These are phyloP conservation scores for Suillus placidus DNA, from an alignment of 768 basidiomycete genomes.

Conservation along the genomic window DNA sequence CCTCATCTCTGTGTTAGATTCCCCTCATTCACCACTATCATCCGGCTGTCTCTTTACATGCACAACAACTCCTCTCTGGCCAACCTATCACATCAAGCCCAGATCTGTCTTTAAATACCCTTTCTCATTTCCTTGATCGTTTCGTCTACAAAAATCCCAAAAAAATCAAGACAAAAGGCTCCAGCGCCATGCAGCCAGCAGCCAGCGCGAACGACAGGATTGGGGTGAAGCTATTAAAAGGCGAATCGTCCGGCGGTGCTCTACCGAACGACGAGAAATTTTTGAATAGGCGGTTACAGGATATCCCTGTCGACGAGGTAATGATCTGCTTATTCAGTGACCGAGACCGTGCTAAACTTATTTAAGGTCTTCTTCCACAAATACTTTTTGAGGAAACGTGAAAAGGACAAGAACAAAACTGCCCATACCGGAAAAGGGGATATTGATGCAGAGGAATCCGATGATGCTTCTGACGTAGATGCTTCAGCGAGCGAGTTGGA, in stretches of 20 bases:
- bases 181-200: slow-evolving; percentile 94
- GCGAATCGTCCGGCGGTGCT: slow-evolving; percentile 49
- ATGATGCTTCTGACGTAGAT: slow-evolving; percentile 36
- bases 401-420: slow-evolving; percentile 50
- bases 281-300: slow-evolving; percentile 64
- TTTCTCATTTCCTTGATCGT: slow-evolving; percentile 93
- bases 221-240: slow-evolving; percentile 72
- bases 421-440: slow-evolving; percentile 42
- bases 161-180: slow-evolving; percentile 69
- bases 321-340: slow-evolving; percentile 21
- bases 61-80: slow-evolving; percentile 74
- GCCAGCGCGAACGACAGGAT: slow-evolving; percentile 62
- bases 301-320: slow-evolving; percentile 89
- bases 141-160: slow-evolving; percentile 98
- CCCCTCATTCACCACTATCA: slow-evolving; percentile 88
- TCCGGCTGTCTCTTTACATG: slow-evolving; percentile 85
- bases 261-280: slow-evolving; percentile 78
- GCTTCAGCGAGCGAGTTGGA: slow-evolving; percentile 27
- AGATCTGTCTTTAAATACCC: slow-evolving; percentile 90
- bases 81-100: slow-evolving; percentile 79
- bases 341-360: slow-evolving; percentile 4
- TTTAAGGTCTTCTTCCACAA: slow-evolving; percentile 86
- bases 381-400: slow-evolving; percentile 77
- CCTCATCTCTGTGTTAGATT: slow-evolving; percentile 44
- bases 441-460: slow-evolving; percentile 23